phyloP scores from a whole-genome alignment of 2,329 filamentous ascomycete species.

The Beauveria brongniartii region DNA sequence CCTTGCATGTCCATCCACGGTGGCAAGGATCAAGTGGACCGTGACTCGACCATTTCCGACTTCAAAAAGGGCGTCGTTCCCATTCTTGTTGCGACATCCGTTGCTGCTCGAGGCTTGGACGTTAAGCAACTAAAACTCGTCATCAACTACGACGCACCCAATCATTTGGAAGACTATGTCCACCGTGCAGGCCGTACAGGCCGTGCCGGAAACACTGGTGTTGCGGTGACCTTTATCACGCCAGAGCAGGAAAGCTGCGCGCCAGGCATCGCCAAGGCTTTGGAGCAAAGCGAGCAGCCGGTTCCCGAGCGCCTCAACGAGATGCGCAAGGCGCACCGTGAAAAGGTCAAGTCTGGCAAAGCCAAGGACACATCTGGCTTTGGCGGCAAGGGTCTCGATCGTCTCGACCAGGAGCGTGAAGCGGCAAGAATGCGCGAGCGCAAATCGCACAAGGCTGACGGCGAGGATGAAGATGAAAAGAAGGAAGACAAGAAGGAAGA shows the following conservation, averaged over 20 bases:
- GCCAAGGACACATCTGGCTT: conserved; percentile 87
- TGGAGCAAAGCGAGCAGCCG: conserved; percentile 83
- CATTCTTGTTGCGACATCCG: conserved; percentile 87
- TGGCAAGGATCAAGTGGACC: conserved; percentile 87
- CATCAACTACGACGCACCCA: conserved; percentile 90
- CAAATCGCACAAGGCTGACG: conserved; percentile 82
- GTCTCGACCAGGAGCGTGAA: conserved; percentile 84
- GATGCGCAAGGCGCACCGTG: conserved; percentile 66
- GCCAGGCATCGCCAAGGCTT: conserved; percentile 77
- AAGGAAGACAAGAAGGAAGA: conserved; percentile 69
- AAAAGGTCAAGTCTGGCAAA: conserved; percentile 88
- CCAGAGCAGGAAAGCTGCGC: conserved; percentile 88
- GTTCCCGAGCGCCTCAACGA: conserved; percentile 62
- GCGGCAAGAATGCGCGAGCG: conserved; percentile 78
- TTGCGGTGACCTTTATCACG: conserved; percentile 88
- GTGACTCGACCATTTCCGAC: conserved; percentile 84
- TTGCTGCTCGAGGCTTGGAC: conserved; percentile 89
- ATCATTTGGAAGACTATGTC: conserved; percentile 94
- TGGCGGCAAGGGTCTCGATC: conserved; percentile 88
- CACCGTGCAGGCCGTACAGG: conserved; percentile 91
- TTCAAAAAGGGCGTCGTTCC: conserved; percentile 89
- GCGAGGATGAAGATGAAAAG: conserved; percentile 72
- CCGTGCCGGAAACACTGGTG: conserved; percentile 87
- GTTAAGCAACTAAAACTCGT: conserved; percentile 95
- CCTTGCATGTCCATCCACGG: conserved; percentile 91